Conservation (phyloP, 2,329 filamentous ascomycete species). For the Fusarium tuaranense region DNA sequence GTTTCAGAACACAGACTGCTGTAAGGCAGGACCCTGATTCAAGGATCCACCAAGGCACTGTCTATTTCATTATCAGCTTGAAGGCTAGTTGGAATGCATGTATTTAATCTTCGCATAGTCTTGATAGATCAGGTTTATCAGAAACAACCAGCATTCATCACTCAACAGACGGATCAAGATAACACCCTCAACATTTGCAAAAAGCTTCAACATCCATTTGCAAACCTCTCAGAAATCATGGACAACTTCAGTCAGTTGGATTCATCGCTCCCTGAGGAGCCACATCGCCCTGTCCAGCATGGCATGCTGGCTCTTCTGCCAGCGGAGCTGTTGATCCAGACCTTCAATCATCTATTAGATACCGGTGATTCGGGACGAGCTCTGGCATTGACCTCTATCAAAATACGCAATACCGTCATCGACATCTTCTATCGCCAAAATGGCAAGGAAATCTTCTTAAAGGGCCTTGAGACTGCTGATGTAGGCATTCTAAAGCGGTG, state of each 20-base stretch:
- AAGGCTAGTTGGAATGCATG: not conserved
- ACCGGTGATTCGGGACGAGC: not conserved
- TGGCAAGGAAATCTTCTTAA: not conserved
- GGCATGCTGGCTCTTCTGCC: not conserved
- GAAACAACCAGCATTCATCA: not conserved
- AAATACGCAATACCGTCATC: not conserved
- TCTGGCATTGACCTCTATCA: not conserved
- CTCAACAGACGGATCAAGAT: not conserved
- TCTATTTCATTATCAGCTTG: not conserved
- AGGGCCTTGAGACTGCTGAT: not conserved
- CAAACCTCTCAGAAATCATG: not conserved
- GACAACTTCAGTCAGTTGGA: not conserved
- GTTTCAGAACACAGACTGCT: not conserved
- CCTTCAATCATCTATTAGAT: not conserved
- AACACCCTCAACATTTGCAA: not conserved
- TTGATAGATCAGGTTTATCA: not conserved
- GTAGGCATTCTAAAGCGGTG: not conserved
- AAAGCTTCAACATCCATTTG: not conserved
- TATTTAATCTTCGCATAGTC: not conserved
- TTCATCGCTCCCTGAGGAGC: not conserved
- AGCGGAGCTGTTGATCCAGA: not conserved
- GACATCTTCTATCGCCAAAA: not conserved
- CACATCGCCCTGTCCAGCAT: not conserved
- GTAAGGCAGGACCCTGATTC: not conserved
- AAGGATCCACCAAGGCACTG: not conserved